A percentile compares a stretch with the other conserved stretches of the same genome.
phyloP scores from a whole-genome alignment of 2,329 filamentous ascomycete species.

The Diaporthe humulicola region DNA sequence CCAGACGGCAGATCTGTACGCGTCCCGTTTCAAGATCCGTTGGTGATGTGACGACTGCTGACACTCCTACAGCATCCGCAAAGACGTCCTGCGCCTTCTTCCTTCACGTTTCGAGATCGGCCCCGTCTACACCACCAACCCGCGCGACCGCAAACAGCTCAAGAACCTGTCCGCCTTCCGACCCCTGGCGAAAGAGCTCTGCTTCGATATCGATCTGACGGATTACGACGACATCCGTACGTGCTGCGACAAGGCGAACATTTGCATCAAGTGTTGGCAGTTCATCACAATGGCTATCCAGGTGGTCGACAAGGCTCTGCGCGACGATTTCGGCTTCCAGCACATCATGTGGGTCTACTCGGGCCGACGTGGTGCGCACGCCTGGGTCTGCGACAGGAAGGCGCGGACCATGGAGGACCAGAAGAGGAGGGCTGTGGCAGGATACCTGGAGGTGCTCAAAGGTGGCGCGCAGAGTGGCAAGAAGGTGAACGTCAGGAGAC shows the following conservation, averaged over 20 bases:
- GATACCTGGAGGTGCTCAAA: constrained; percentile 90
- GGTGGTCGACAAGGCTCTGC: constrained; percentile 86
- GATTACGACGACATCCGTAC: constrained; percentile 98
- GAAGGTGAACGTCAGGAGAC: constrained; percentile 85
- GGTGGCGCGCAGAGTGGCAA: constrained; percentile 90
- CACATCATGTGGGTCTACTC: constrained; percentile 99
- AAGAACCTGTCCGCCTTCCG: constrained; percentile 86
- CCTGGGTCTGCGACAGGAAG: constrained; percentile 95
- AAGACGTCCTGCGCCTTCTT: constrained; percentile 89
- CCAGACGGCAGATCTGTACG: constrained; percentile 65
- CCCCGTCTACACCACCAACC: constrained; percentile 95
- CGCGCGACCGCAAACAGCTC: constrained; percentile 90
- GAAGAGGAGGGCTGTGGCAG: constrained; percentile 85
- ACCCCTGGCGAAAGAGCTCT: constrained; percentile 91
- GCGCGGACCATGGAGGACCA: constrained; percentile 88
- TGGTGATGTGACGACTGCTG: not conserved
- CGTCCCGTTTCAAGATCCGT: not conserved
- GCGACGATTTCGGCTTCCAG: constrained; percentile 96
- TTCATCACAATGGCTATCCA: constrained; percentile 99
- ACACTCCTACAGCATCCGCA: constrained; percentile 74
- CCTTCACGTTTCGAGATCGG: constrained; percentile 98
- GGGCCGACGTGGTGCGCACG: constrained; percentile 94
- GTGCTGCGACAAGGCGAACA: constrained; percentile 93
- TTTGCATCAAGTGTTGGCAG: constrained; percentile 94
- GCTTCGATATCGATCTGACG: constrained; percentile 99